A percentile compares a stretch with the other conserved stretches of the same genome.
Conservation (phyloP, 2,329 filamentous ascomycete species). For the Fusarium clavum region DNA sequence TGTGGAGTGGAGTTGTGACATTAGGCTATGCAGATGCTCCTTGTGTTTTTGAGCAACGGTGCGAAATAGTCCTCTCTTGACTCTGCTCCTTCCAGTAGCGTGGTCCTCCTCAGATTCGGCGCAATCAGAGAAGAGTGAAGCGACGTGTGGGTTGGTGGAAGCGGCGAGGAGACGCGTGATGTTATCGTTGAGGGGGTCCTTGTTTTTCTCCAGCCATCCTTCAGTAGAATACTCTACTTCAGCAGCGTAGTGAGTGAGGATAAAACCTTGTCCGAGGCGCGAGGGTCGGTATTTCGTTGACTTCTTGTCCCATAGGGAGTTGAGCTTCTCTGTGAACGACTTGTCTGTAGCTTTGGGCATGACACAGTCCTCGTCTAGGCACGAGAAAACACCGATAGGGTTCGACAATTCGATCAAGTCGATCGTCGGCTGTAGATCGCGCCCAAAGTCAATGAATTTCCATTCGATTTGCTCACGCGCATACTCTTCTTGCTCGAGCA, state of each 20-base stretch:
- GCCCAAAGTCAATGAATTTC: slow-evolving; percentile 99
- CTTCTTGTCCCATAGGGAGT: slow-evolving; percentile 96
- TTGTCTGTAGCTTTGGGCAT: slow-evolving; percentile 99
- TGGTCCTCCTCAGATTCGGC: slow-evolving; percentile 81
- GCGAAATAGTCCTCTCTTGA: slow-evolving; percentile 97
- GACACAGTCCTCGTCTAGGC: slow-evolving; percentile 95
- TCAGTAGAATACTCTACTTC: slow-evolving; percentile 97
- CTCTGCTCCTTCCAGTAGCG: slow-evolving; percentile 77
- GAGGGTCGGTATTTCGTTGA: slow-evolving; percentile 92
- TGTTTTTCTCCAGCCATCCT: slow-evolving; percentile 98
- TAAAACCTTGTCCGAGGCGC: slow-evolving; percentile 89
- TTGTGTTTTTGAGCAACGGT: slow-evolving; percentile 98
- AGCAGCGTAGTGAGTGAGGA: slow-evolving; percentile 96
- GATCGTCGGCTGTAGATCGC: slow-evolving; percentile 96
- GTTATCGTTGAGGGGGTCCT: slow-evolving; percentile 97
- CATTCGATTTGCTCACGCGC: slow-evolving; percentile 98
- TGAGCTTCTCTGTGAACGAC: slow-evolving; percentile 97
- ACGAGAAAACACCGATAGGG: slow-evolving; percentile 98
- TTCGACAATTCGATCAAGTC: slow-evolving; percentile 96
- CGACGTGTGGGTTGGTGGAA: slow-evolving; percentile 86
- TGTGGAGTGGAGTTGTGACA: slow-evolving; percentile 93
- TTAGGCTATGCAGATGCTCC: slow-evolving; percentile 95
- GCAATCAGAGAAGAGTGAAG: slow-evolving; percentile 88
- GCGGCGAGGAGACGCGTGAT: slow-evolving; percentile 87
- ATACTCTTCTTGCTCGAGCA: slow-evolving; percentile 98